Conservation (phyloP, 495 filamentous ascomycete species). For the Podospora tetraspora region DNA sequence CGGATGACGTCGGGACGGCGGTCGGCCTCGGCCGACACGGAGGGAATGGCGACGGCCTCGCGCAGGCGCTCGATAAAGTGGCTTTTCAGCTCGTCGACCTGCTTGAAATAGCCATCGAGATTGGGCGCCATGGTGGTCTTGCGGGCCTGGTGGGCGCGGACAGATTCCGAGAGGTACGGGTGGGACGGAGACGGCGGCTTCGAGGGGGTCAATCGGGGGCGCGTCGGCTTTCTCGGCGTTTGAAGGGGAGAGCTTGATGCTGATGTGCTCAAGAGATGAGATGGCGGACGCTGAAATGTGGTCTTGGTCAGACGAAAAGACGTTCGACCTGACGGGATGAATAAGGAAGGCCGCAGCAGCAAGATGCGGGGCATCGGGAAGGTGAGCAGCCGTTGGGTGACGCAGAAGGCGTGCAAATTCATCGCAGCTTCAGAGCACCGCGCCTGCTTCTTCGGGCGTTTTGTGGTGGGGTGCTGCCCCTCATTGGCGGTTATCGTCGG, state of each 20-base stretch:
- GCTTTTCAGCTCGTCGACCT: slow-evolving; percentile 78
- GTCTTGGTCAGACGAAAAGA: slow-evolving; percentile 2
- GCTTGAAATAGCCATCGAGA: slow-evolving; percentile 76
- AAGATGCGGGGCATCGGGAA: slow-evolving; percentile 37
- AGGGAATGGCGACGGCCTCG: slow-evolving; percentile 92
- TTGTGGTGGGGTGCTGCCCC: not conserved
- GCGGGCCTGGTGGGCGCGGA: slow-evolving; percentile 48
- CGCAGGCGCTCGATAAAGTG: slow-evolving; percentile 89
- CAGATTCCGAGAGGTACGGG: slow-evolving; percentile 42
- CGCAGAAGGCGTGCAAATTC: slow-evolving; percentile 5
- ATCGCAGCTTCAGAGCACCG: not conserved
- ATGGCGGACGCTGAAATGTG: not conserved
- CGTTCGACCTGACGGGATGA: slow-evolving; percentile 14
- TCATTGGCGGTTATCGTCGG: not conserved
- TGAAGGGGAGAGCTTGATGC: not conserved
- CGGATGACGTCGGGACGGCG: slow-evolving; percentile 85
- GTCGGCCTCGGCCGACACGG: slow-evolving; percentile 83
- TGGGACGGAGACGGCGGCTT: slow-evolving; percentile 15
- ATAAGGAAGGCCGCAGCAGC: slow-evolving; percentile 32
- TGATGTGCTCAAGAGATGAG: not conserved
- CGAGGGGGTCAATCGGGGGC: not conserved
- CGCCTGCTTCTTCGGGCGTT: slow-evolving; percentile 6
- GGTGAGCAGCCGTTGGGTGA: slow-evolving; percentile 6
- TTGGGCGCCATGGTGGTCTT: slow-evolving; percentile 82
- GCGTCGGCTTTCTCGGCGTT: not conserved